These are phyloP conservation scores for Cercospora zeae-maydis DNA, from an alignment of 2,329 filamentous ascomycete species.

Conservation along the genomic window DNA sequence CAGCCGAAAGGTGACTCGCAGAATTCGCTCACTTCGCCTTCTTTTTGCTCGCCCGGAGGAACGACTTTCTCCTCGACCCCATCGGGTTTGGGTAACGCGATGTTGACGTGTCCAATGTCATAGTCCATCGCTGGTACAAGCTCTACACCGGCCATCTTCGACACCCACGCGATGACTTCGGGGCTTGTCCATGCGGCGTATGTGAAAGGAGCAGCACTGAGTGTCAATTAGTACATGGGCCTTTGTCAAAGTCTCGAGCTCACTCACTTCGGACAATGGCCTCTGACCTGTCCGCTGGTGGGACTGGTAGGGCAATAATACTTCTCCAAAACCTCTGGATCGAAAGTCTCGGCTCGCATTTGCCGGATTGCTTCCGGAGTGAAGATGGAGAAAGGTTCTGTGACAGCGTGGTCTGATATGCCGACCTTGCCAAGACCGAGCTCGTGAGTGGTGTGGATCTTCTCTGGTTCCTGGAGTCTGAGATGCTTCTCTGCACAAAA, in stretches of 20 bases:
- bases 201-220: conserved; percentile 61
- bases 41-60: conserved; percentile 40
- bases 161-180: conserved; percentile 53
- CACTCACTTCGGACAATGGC: background rate
- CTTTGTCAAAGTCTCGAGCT: conserved; percentile 51
- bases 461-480: background rate
- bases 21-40: conserved; percentile 49
- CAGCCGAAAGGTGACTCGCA: conserved; percentile 51
- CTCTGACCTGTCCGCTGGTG: background rate
- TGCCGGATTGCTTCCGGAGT: conserved; percentile 53
- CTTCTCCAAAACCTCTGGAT: conserved; percentile 58
- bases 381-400: conserved; percentile 63
- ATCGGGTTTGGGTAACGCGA: conserved; percentile 49
- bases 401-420: conserved; percentile 61
- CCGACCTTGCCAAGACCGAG: conserved; percentile 39
- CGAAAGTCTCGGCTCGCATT: conserved; percentile 49
- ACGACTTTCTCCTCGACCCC: background rate
- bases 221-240: conserved; percentile 18
- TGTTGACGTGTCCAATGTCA: conserved; percentile 58
- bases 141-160: conserved; percentile 56
- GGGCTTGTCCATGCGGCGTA: conserved; percentile 60
- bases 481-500: conserved; percentile 1
- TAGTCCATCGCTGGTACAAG: conserved; percentile 56
- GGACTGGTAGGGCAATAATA: conserved; percentile 42
- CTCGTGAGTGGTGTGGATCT: conserved; percentile 5